These are phyloP conservation scores for Phyllosticta citribraziliensis DNA, from an alignment of 2,329 filamentous ascomycete species.

Conservation along the genomic window DNA sequence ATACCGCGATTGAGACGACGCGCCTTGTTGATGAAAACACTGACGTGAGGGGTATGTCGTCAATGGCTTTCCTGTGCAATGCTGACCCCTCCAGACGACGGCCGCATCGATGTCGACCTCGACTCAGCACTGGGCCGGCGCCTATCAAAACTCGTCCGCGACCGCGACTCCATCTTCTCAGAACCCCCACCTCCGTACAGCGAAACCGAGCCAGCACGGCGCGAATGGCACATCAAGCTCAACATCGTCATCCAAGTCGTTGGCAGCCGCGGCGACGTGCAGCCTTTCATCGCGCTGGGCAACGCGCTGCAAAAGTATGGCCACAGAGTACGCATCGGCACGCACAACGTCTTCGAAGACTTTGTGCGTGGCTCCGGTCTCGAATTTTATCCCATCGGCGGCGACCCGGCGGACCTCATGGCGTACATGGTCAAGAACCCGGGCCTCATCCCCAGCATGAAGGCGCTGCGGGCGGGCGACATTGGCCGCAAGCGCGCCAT, in stretches of 20 bases:
- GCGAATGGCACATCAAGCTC: slow-evolving; percentile 17
- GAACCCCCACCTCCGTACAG: background rate
- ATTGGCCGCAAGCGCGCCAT: slow-evolving; percentile 15
- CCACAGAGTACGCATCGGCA: slow-evolving; percentile 49
- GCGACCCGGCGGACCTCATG: slow-evolving; percentile 43
- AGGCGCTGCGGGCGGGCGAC: slow-evolving; percentile 22
- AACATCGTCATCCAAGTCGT: slow-evolving; percentile 50
- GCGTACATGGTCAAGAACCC: slow-evolving; percentile 75
- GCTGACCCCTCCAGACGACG: slow-evolving; percentile 10
- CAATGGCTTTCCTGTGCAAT: background rate
- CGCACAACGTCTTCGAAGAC: slow-evolving; percentile 44
- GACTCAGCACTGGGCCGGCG: slow-evolving; percentile 12
- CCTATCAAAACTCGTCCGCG: background rate
- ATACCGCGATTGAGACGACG: background rate
- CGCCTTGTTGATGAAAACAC: background rate
- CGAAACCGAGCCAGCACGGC: background rate
- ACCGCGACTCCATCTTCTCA: background rate
- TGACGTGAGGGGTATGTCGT: background rate
- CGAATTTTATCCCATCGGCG: slow-evolving; percentile 50
- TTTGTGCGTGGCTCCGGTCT: slow-evolving; percentile 45
- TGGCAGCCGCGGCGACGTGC: slow-evolving; percentile 44
- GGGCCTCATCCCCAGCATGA: slow-evolving; percentile 40
- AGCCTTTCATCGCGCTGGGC: slow-evolving; percentile 50
- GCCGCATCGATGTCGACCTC: slow-evolving; percentile 20
- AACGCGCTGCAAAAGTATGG: slow-evolving; percentile 40